phyloP scores from a whole-genome alignment of 352 stramenopile genomes.

The Globisporangium cederbergense region DNA sequence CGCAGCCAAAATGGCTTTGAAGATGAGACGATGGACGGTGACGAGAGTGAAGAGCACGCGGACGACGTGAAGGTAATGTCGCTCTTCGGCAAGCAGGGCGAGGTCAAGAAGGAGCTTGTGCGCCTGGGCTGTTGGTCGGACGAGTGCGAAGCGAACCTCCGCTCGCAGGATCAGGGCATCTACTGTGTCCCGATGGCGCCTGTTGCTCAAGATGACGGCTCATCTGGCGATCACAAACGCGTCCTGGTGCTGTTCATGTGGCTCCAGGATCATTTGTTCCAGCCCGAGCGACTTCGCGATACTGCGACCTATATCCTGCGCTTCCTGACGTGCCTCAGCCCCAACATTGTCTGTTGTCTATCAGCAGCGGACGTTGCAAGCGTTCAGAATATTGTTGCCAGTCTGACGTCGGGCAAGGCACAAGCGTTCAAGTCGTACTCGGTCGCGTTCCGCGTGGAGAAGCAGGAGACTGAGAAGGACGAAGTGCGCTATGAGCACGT shows the following conservation, averaged over 20 bases:
- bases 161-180: constrained; percentile 45
- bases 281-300: constrained; percentile 36
- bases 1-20: background rate
- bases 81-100: constrained; percentile 60
- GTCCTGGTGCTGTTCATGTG: constrained; percentile 59
- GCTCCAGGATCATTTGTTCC: constrained; percentile 46
- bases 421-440: constrained; percentile 17
- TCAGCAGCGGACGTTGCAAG: constrained; percentile 10
- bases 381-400: constrained; percentile 6
- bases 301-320: constrained; percentile 71
- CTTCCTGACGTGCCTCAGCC: constrained; percentile 27
- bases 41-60: background rate
- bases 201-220: background rate
- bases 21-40: constrained; percentile 1
- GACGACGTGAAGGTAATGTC: constrained; percentile 32
- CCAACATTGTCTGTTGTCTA: constrained; percentile 18
- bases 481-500: constrained; percentile 8
- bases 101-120: constrained; percentile 40
- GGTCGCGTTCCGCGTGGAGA: constrained; percentile 15
- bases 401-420: background rate
- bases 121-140: constrained; percentile 38
- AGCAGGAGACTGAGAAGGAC: constrained; percentile 16
- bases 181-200: constrained; percentile 32
- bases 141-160: constrained; percentile 35
- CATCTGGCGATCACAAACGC: background rate